Evolutionary conservation across 1,284 basidiomycete genomes (phyloP), one percentile per base, ranked within the genome.

Genomic region (Chalciporus sp.): DNA sequence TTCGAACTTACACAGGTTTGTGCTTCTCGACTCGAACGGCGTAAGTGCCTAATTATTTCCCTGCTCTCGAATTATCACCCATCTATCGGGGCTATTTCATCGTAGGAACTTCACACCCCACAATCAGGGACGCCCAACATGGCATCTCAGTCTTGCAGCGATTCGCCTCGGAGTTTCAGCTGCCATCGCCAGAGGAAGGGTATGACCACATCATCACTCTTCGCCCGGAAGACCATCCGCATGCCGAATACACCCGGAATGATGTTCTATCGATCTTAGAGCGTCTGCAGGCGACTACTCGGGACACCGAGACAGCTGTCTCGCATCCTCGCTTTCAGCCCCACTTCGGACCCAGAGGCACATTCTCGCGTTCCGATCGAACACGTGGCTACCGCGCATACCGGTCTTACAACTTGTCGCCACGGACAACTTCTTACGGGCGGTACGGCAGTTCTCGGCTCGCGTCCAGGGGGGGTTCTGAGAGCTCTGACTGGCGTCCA

Each of bases 71-170:
- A 51, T 47, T 26, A 63, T 51, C 42, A 59, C 44, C 40, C 46
- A 41, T 23, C 14, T 31, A 35, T 23, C 52, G 42, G 28, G 47
- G 48, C 44, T 49, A 47, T 57, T 46, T 52, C 52, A 46, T 47
- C 37, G 27, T 42, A 90, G 88, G 88, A 58, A 77, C 75, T 41
- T 75, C 71, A 48, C 88, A 89, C 70, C 88, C 88, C 47, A 90
- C 88, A 52, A 89, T 90, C 66, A 82, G 72, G 56, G 75, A 68
- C 59, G 74, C 78, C 43, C 77, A 80, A 62, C 73, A 81, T 41
- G 87, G 82, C 8, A 63, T 86, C 53, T 68, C 73, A 20, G 70
- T 89, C 16, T 75, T 90, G 52, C 74, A 78, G 53, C 80, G 80
- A 49, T 88, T 90, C 68, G 77, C 78, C 51, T 74, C 76, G 47